Conservation (phyloP, 2,329 filamentous ascomycete species). For the Cladosporium sp. region DNA sequence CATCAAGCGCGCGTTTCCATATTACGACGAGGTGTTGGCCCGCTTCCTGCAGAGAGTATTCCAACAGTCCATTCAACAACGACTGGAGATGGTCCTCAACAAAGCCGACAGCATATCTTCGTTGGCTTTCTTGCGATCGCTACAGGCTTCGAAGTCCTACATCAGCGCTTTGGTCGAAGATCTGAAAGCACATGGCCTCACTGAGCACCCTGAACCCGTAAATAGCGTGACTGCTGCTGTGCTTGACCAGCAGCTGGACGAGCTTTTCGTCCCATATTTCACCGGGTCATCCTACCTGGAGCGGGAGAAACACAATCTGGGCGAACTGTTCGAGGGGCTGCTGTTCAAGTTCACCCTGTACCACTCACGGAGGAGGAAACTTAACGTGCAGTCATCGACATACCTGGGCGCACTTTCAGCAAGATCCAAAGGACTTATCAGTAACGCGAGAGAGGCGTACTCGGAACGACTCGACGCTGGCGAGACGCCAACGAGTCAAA, state of each 20-base stretch:
- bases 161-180: slow-evolving; percentile 86
- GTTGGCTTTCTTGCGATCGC: slow-evolving; percentile 78
- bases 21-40: slow-evolving; percentile 85
- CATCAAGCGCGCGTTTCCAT: slow-evolving; percentile 93
- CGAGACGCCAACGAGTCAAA: slow-evolving; percentile 81
- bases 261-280: slow-evolving; percentile 61
- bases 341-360: slow-evolving; percentile 97
- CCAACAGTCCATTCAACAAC: slow-evolving; percentile 95
- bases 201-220: slow-evolving; percentile 87
- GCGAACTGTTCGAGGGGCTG: slow-evolving; percentile 81
- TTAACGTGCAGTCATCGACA: slow-evolving; percentile 57
- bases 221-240: slow-evolving; percentile 73
- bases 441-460: slow-evolving; percentile 84
- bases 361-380: slow-evolving; percentile 80
- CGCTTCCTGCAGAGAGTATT: slow-evolving; percentile 95
- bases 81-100: slow-evolving; percentile 89
- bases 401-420: slow-evolving; percentile 91
- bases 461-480: slow-evolving; percentile 82
- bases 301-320: slow-evolving; percentile 60
- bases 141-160: slow-evolving; percentile 86
- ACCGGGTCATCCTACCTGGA: slow-evolving; percentile 61
- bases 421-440: slow-evolving; percentile 79
- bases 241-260: slow-evolving; percentile 62
- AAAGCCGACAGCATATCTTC: slow-evolving; percentile 91
- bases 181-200: slow-evolving; percentile 86